A percentile compares a stretch with the other conserved stretches of the same genome.
Evolutionary conservation across 148 eudicot species (phyloP).

Genomic region (Rhododendron kiyosumense): DNA sequence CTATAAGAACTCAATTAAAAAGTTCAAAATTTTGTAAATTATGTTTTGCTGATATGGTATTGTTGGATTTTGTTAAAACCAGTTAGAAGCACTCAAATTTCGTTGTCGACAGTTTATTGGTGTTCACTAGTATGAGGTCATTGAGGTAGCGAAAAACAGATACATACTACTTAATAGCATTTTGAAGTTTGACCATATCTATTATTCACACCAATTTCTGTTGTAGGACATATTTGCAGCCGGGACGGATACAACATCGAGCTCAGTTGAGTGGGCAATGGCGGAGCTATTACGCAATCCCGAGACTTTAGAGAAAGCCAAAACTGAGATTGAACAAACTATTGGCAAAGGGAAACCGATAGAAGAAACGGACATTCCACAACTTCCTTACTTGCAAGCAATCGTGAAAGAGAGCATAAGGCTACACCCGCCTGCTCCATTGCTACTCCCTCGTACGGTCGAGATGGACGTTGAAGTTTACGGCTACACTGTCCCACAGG

Average conservation of each 20-base stretch:
- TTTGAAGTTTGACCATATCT: neutral
- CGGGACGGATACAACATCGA: neutral
- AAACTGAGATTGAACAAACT: neutral
- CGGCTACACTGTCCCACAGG: constrained; percentile 4
- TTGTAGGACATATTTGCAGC: neutral
- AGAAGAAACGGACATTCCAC: neutral
- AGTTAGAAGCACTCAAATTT: too few relatives aligned
- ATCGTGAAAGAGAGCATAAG: neutral
- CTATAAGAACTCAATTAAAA: too few relatives aligned
- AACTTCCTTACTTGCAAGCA: neutral
- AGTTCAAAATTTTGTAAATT: too few relatives aligned
- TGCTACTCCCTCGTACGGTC: neutral
- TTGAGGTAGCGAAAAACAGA: neutral
- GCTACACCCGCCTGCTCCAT: neutral
- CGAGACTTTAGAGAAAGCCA: neutral
- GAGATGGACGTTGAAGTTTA: neutral
- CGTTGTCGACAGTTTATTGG: too few relatives aligned
- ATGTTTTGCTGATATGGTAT: too few relatives aligned
- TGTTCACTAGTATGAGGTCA: neutral
- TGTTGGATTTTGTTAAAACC: neutral
- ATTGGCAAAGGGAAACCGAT: neutral
- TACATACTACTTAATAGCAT: too few relatives aligned
- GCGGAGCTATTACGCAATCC: neutral
- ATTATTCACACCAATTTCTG: neutral
- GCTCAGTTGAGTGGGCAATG: neutral